Base-by-base conservation (phyloP, 2,329 filamentous ascomycete species). In the Sclerotinia spermophila region DNA sequence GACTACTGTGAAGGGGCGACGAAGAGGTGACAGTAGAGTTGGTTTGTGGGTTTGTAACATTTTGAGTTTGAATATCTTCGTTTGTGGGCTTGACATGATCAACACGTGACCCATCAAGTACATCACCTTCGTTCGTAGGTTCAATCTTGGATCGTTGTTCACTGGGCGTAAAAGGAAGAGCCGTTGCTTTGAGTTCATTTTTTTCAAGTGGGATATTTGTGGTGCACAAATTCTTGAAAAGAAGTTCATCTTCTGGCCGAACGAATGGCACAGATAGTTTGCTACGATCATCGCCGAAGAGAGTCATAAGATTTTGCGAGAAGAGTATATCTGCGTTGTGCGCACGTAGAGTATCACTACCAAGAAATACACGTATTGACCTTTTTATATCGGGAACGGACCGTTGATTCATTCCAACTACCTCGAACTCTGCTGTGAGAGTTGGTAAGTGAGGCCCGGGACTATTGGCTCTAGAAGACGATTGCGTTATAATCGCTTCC, bases 311-410 rank as follows among this genome's bases (percentile, higher is more conserved):
- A 78, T 97, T 97, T 74, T 94, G 92, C 0, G 96, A 98, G 76
- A 99, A 93, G 33, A 98, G 82, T 17, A 99, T 86, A 79, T 98
- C 96, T 35, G 93, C 95, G 74, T 92, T 97, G 78, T 97, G 93
- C 15, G 91, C 86, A 73, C 94, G 88, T 70, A 99, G 84, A 21
- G 93, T 87, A 80, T 98, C 95, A 78, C 93, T 97, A 53, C 96
- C 95, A 71, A 99, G 84, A 78, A 97, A 94, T 67, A 97, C 91
- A 74, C 94, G 92, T 70, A 98, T 92, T 15, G 84, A 82, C 78
- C 89, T 91, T 53, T 86, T 86, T 19, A 82, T 81, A 42, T 84
- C 82, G 4, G 81, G 75, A 58, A 80, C 82, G 19, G 86, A 84
- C 4, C 84, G 81, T 69, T 87, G 85, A 15, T 86, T 85, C 67